These are phyloP conservation scores for Hypoxylon crocopeplum DNA, from an alignment of 495 filamentous ascomycete species.

Conservation along the genomic window DNA sequence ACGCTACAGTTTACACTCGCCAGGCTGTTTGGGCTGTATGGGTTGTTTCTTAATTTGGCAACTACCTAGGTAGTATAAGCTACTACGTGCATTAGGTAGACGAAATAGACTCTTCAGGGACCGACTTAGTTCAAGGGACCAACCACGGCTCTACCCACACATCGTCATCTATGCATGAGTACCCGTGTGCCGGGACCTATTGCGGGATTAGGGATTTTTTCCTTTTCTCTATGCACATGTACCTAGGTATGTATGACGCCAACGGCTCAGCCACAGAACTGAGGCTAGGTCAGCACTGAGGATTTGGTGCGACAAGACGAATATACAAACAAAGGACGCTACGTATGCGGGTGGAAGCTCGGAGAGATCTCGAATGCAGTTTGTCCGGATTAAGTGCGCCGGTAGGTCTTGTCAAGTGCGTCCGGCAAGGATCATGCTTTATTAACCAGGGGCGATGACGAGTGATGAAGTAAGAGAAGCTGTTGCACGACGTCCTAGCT, in stretches of 20 bases:
- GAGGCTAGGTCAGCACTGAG: background rate
- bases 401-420: constrained; percentile 15
- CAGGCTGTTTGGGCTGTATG: constrained; percentile 2
- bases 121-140: constrained; percentile 3
- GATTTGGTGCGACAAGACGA: no score
- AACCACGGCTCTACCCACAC: constrained; percentile 2
- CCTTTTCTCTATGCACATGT: background rate
- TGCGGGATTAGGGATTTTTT: no score
- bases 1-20: no score
- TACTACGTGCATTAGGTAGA: constrained; percentile 2
- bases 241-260: constrained; percentile 16
- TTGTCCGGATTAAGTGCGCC: constrained; percentile 10
- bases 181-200: constrained; percentile 8
- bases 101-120: constrained; percentile 3
- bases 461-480: constrained; percentile 35
- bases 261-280: constrained; percentile 4
- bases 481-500: constrained; percentile 7
- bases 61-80: background rate
- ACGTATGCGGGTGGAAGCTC: background rate
- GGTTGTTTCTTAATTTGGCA: constrained; percentile 6
- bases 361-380: background rate
- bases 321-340: constrained; percentile 2
- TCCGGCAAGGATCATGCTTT: constrained; percentile 12
- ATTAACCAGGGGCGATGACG: constrained; percentile 33
- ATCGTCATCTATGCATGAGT: constrained; percentile 29